These are phyloP conservation scores for Alternaria burnsii DNA, from an alignment of 2,329 filamentous ascomycete species.

Conservation along the genomic window DNA sequence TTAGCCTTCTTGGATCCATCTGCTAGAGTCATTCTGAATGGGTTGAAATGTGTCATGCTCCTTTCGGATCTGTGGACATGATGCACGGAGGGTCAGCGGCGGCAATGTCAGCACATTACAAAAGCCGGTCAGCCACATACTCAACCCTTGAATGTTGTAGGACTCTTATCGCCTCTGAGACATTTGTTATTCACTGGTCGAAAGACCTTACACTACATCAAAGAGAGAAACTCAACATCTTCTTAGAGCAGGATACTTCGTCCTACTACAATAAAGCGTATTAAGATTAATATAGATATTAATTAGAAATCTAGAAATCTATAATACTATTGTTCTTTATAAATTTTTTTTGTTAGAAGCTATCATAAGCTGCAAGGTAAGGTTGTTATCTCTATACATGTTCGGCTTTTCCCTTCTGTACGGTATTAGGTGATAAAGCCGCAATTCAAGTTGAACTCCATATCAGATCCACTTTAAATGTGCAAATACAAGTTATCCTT, in stretches of 20 bases:
- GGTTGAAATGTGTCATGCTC: background rate
- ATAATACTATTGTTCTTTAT: no score
- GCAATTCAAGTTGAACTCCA: background rate
- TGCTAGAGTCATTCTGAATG: background rate
- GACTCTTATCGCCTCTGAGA: background rate
- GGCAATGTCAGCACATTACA: background rate
- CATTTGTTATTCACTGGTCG: background rate
- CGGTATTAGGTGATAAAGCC: background rate
- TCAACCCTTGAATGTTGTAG: background rate
- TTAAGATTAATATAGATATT: no score
- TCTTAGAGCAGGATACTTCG: no score
- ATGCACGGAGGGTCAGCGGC: background rate
- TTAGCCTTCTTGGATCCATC: background rate
- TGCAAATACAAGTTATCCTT: background rate
- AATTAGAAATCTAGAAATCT: no score
- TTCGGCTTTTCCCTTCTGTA: no score
- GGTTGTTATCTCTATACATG: no score
- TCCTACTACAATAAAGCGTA: background rate
- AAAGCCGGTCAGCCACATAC: background rate
- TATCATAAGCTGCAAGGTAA: no score
- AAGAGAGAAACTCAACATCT: no score
- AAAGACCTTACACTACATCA: background rate
- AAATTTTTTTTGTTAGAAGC: no score
- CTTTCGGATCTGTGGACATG: background rate
- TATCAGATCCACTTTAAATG: background rate